Evolutionary conservation across 495 filamentous ascomycete genomes (phyloP), one percentile per base, ranked within the genome.

Genomic region (Podospora sp.): DNA sequence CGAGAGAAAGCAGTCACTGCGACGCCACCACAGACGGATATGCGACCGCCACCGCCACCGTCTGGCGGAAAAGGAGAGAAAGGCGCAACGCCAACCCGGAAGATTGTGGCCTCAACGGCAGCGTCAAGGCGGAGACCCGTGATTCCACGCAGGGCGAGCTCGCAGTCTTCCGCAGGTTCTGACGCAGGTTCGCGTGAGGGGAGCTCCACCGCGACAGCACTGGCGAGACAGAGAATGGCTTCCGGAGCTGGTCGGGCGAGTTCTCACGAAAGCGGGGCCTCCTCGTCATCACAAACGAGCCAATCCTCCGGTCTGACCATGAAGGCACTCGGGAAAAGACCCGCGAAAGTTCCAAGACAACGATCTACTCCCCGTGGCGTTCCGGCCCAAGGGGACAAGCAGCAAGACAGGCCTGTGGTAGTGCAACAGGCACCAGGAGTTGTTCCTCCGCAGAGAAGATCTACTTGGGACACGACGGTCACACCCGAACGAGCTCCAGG

Each of bases 301-400:
- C 51, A 14, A 27, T 61, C 7, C 22, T 40, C 14, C 5, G 76
- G 60, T 79, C 75, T 65, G 66, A 71, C 1, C 26, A 60, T 60
- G 57, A 81, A 79, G 57, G 79, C 76, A 25, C 75, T 76, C 27
- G 80, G 80, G 16, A 81, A 82, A 62, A 73, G 74, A 35, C 77
- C 76, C 18, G 73, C 66, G 29, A 66, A 57, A 49, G 29, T 66
- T 20, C 18, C 25, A 16, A 35, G 56, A 61, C 58, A 70, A 50
- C 27, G 65, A 51, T 27, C 66, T 20, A 68, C 65, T 24, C 26
- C 68, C 14, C 56, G 65, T 24, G 69, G 63, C 24, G 65, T 14
- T 58, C 36, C 68, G 24, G n/a, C 66, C 21, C 64, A 66, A 61
- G 35, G 69, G 40, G 58, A 70, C 65, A 65, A 57, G 20, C 36